Conservation (phyloP, 1,139 yeast genomes). For the Sugiyamaella paludigena region DNA sequence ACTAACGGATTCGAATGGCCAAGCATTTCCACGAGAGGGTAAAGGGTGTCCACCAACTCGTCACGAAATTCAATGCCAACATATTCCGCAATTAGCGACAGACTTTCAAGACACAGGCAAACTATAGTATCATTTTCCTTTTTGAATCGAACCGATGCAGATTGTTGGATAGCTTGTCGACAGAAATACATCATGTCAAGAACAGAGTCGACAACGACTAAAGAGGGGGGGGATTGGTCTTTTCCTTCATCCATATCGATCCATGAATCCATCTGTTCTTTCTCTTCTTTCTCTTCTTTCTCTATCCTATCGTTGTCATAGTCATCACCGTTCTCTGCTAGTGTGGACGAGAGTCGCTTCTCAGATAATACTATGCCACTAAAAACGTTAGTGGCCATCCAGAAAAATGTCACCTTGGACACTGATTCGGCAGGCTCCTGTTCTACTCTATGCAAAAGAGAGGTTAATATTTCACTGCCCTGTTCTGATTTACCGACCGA, state of each 20-base stretch:
- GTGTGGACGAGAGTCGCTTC: no score
- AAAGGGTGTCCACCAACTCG: constrained; percentile 55
- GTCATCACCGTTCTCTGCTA: no score
- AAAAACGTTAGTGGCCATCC: constrained; percentile 8
- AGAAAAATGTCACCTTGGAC: constrained; percentile 2
- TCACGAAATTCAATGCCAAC: constrained; percentile 44
- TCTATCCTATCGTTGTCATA: no score
- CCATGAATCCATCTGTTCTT: constrained; percentile 6
- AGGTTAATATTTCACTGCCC: neutral
- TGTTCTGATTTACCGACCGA: constrained; percentile 6
- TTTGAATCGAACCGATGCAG: constrained; percentile 7
- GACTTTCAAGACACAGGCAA: constrained; percentile 40
- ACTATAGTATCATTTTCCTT: constrained; percentile 10
- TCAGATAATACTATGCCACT: neutral
- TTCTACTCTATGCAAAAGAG: constrained; percentile 4
- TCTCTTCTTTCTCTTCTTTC: neutral
- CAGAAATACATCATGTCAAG: constrained; percentile 8
- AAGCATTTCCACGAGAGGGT: constrained; percentile 53
- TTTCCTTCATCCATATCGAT: neutral
- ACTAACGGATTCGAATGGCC: constrained; percentile 48
- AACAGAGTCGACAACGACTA: neutral
- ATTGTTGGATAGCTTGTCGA: constrained; percentile 5
- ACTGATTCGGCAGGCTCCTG: constrained; percentile 2
- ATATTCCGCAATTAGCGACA: constrained; percentile 42
- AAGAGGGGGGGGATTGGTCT: neutral